These are phyloP conservation scores for Amborella trichopoda DNA, from an alignment of 164 flowering plant species.

Conservation along the genomic window DNA sequence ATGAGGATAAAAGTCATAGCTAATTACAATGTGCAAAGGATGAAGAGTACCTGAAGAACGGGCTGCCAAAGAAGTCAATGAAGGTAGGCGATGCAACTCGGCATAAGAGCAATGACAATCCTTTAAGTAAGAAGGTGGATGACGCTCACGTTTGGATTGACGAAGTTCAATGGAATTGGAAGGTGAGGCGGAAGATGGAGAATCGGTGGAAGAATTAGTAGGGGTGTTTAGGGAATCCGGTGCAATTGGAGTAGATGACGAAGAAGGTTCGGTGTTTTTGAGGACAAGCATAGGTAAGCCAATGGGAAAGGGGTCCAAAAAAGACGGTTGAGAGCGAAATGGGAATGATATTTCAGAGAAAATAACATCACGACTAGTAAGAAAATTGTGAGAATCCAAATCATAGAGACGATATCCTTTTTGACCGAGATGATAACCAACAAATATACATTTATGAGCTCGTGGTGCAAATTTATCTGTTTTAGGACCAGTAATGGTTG, in stretches of 20 bases:
- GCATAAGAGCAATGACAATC: background rate
- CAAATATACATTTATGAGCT: too few relatives aligned
- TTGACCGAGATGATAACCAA: too few relatives aligned
- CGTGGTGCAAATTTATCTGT: too few relatives aligned
- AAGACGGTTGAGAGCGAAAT: too few relatives aligned
- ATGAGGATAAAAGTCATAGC: background rate
- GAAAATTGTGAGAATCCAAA: too few relatives aligned
- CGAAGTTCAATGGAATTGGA: background rate
- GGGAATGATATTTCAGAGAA: too few relatives aligned
- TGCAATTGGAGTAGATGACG: background rate
- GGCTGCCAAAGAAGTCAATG: background rate
- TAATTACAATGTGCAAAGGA: background rate
- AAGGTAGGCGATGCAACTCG: background rate
- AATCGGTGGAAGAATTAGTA: background rate
- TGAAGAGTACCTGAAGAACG: background rate
- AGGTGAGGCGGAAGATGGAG: background rate
- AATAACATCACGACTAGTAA: too few relatives aligned
- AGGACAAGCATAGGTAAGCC: too few relatives aligned
- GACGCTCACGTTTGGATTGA: background rate
- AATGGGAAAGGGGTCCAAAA: too few relatives aligned
- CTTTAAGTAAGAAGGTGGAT: background rate
- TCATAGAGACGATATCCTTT: too few relatives aligned
- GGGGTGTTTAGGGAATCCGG: background rate
- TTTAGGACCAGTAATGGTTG: too few relatives aligned
- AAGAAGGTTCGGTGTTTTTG: too few relatives aligned